Evolutionary conservation across 805 yeast genomes (phyloP).

Genomic region (Pichia ethanolica): DNA sequence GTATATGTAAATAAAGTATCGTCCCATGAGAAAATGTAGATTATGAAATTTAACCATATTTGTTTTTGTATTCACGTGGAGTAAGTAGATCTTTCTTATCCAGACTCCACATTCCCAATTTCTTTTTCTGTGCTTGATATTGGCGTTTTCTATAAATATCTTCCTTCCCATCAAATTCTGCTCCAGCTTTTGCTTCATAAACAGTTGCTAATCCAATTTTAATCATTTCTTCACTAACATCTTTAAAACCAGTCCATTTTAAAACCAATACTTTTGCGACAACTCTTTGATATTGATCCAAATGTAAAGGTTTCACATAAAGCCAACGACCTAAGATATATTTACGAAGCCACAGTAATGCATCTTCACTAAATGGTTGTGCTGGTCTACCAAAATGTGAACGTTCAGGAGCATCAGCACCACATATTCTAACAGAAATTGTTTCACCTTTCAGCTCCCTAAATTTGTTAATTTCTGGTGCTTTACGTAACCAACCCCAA

Average conservation of each 20-base stretch:
- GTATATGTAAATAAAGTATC: not conserved
- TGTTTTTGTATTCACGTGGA: conserved; percentile 73
- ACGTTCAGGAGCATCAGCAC: conserved; percentile 95
- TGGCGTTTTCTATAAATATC: conserved; percentile 53
- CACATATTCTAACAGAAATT: conserved; percentile 75
- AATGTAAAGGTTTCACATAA: conserved; percentile 66
- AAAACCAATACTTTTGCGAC: conserved; percentile 67
- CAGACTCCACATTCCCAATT: conserved; percentile 65
- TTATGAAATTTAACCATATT: conserved; percentile 18
- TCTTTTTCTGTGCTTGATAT: conserved; percentile 44
- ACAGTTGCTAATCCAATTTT: conserved; percentile 77
- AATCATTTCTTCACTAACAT: conserved; percentile 85
- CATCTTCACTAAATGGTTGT: conserved; percentile 82
- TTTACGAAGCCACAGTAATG: conserved; percentile 64
- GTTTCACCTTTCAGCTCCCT: conserved; percentile 55
- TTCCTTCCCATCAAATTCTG: conserved; percentile 82
- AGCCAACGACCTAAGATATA: conserved; percentile 62
- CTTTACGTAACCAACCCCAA: conserved; percentile 83
- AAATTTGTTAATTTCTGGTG: conserved; percentile 47
- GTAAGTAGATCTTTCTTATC: conserved; percentile 38
- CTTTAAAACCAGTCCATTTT: conserved; percentile 62
- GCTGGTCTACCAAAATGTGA: conserved; percentile 92
- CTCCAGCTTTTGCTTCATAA: conserved; percentile 74
- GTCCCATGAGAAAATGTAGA: no score
- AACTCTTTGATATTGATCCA: conserved; percentile 85